A percentile compares a stretch with the other conserved stretches of the same genome.
phyloP scores from a whole-genome alignment of 768 basidiomycete genomes.

The Rhodotorula kratochvilovae region DNA sequence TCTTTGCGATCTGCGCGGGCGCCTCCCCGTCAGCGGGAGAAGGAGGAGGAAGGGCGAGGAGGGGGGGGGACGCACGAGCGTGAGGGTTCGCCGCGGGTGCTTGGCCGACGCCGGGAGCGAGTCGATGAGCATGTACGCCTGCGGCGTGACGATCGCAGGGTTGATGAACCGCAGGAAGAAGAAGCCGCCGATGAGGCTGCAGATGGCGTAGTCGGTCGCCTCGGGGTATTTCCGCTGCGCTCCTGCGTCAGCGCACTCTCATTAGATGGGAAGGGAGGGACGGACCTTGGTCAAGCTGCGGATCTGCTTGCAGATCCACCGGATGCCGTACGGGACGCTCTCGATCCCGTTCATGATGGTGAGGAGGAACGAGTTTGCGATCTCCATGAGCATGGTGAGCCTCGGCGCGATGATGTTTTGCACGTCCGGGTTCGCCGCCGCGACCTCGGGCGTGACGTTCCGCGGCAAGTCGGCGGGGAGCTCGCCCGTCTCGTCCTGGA shows the following conservation, averaged over 20 bases:
- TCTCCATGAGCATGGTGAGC: conserved; percentile 98
- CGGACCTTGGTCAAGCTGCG: conserved; percentile 84
- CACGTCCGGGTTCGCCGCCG: conserved; percentile 87
- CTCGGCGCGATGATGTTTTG: conserved; percentile 97
- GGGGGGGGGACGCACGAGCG: conserved; percentile 56
- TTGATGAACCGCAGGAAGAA: conserved; percentile 99
- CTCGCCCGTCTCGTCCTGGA: conserved; percentile 92
- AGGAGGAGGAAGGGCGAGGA: neutral
- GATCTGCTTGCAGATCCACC: conserved; percentile 99
- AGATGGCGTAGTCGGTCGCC: conserved; percentile 95
- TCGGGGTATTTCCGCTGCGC: conserved; percentile 94
- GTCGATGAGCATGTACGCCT: conserved; percentile 99
- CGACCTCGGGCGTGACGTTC: conserved; percentile 89
- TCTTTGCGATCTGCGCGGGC: conserved; percentile 81
- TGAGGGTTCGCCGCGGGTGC: conserved; percentile 91
- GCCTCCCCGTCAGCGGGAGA: neutral
- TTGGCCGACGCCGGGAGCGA: conserved; percentile 79
- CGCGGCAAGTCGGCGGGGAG: conserved; percentile 86
- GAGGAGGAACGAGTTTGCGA: conserved; percentile 91
- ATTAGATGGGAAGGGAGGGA: conserved; percentile 41
- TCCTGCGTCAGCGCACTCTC: neutral
- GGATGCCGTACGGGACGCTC: conserved; percentile 95
- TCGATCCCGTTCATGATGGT: conserved; percentile 99
- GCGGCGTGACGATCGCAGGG: conserved; percentile 96
- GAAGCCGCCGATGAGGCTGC: conserved; percentile 97